phyloP scores from a whole-genome alignment of 2,329 filamentous ascomycete species.

The Diaporthe sp. region DNA sequence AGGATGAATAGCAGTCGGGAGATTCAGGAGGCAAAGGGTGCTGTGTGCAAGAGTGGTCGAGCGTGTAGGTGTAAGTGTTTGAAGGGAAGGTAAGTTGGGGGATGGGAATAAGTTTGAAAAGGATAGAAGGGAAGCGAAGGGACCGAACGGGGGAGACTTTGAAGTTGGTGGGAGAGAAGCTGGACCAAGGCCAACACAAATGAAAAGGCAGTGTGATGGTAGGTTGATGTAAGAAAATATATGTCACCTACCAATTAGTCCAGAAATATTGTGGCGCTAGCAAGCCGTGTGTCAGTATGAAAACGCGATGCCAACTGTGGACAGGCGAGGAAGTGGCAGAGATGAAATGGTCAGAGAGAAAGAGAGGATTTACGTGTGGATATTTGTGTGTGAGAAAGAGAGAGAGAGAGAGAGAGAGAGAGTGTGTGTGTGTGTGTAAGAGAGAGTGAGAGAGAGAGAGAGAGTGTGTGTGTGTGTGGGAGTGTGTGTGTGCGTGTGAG shows the following conservation, averaged over 20 bases:
- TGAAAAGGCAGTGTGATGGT: too few relatives aligned
- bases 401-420: not conserved
- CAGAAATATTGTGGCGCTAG: not conserved
- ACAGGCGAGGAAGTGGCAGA: not conserved
- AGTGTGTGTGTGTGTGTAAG: not conserved
- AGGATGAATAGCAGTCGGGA: too few relatives aligned
- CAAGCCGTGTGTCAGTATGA: not conserved
- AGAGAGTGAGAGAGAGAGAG: not conserved
- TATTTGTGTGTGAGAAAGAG: too few relatives aligned
- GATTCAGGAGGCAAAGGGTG: too few relatives aligned
- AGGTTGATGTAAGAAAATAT: not conserved
- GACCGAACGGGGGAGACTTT: not conserved
- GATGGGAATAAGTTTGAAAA: not conserved
- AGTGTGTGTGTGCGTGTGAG: not conserved
- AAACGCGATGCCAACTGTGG: not conserved
- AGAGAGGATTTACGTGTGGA: too few relatives aligned
- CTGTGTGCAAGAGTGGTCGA: not conserved
- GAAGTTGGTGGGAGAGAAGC: not conserved
- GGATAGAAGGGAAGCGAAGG: not conserved
- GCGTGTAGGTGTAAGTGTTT: not conserved
- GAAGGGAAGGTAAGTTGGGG: not conserved
- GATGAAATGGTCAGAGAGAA: not conserved
- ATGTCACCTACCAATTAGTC: not conserved
- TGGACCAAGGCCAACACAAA: not conserved
- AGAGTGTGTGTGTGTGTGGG: too few relatives aligned